phyloP scores from a whole-genome alignment of 306 rosid genomes.

The Malus sieversii region DNA sequence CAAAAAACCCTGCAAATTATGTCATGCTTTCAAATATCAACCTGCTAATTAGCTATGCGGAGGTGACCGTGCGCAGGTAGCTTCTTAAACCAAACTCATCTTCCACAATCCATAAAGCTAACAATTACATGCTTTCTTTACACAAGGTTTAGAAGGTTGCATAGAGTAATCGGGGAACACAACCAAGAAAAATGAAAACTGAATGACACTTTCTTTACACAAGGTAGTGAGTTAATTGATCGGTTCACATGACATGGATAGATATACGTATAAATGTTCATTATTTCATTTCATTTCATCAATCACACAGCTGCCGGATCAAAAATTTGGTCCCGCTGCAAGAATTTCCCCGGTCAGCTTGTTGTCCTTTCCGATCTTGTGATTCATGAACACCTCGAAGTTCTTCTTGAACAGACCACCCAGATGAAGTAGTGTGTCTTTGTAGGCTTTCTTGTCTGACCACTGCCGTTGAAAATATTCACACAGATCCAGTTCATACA shows the following conservation, averaged over 20 bases:
- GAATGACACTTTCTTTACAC: too few species aligned
- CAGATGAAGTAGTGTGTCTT: slow-evolving; percentile 49
- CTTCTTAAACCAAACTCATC: neutral
- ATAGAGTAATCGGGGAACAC: too few species aligned
- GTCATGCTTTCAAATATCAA: slow-evolving; percentile 57
- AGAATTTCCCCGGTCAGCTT: slow-evolving; percentile 66
- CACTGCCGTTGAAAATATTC: slow-evolving; percentile 41
- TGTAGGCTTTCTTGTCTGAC: slow-evolving; percentile 55
- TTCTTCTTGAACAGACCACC: slow-evolving; percentile 67
- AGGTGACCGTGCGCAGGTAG: neutral
- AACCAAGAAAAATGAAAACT: too few species aligned
- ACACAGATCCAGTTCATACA: neutral
- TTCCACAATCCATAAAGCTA: neutral
- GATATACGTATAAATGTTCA: too few species aligned
- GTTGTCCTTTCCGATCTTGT: slow-evolving; percentile 53
- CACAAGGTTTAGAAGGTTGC: too few species aligned
- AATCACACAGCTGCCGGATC: neutral
- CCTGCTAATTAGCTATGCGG: neutral
- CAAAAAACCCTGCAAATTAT: slow-evolving; percentile 63
- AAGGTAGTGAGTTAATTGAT: too few species aligned
- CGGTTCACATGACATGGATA: too few species aligned
- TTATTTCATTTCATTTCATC: neutral
- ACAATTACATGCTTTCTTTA: neutral
- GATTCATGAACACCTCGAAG: slow-evolving; percentile 51
- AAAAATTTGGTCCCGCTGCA: slow-evolving; percentile 70